Evolutionary conservation across 2,329 filamentous ascomycete genomes (phyloP).

Genomic region (Cladosporium sphaerospermum): DNA sequence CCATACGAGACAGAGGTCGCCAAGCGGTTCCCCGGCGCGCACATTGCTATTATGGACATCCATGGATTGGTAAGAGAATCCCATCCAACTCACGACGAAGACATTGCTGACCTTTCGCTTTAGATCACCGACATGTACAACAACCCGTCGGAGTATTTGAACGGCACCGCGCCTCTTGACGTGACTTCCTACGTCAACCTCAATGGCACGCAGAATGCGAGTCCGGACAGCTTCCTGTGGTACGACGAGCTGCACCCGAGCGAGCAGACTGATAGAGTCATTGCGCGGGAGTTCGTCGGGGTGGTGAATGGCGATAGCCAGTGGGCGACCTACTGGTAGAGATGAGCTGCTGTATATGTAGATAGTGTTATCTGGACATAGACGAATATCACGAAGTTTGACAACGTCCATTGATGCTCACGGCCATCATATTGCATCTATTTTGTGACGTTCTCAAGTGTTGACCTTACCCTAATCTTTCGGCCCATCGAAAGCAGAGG

Average conservation of each 20-base stretch:
- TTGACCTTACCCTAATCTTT: too few species aligned
- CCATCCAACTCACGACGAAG: neutral
- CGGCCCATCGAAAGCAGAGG: too few species aligned
- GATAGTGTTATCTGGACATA: too few species aligned
- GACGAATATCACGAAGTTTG: too few species aligned
- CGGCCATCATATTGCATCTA: too few species aligned
- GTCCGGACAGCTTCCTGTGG: constrained; percentile 61
- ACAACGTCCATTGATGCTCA: too few species aligned
- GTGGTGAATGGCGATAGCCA: constrained; percentile 46
- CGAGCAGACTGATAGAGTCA: constrained; percentile 53
- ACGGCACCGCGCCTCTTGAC: constrained; percentile 56
- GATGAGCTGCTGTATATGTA: too few species aligned
- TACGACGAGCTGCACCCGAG: constrained; percentile 69
- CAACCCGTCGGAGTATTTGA: constrained; percentile 56
- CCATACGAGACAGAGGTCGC: constrained; percentile 40
- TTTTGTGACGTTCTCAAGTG: too few species aligned
- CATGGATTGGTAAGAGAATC: constrained; percentile 47
- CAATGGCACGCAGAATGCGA: constrained; percentile 32
- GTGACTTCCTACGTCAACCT: constrained; percentile 53
- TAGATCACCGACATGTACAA: constrained; percentile 59
- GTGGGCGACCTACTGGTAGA: constrained; percentile 40
- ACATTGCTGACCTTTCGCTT: neutral
- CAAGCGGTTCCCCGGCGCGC: constrained; percentile 47
- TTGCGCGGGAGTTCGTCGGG: constrained; percentile 52
- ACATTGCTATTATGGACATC: constrained; percentile 61